Conservation (phyloP, 441 rosid genomes). For the Oxalis stricta region DNA sequence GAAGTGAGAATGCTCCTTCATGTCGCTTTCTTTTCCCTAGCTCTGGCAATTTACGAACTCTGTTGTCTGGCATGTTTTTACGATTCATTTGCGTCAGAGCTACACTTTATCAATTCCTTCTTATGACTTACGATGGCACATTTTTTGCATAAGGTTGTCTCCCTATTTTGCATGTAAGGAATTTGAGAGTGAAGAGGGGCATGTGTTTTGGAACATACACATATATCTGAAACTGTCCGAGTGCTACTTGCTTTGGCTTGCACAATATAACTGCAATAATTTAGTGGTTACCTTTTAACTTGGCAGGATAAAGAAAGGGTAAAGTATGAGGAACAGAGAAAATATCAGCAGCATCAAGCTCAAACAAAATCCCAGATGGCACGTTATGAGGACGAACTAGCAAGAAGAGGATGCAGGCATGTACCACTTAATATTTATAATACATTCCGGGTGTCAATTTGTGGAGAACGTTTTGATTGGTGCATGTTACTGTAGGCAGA, state of each 20-base stretch:
- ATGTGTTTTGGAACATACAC: no score
- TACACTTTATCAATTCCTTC: no score
- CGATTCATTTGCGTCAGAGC: no score
- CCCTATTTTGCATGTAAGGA: no score
- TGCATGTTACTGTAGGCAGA: slow-evolving; percentile 47
- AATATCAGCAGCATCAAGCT: slow-evolving; percentile 80
- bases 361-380: slow-evolving; percentile 95
- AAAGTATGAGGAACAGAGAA: slow-evolving; percentile 84
- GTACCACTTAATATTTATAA: slow-evolving; percentile 5
- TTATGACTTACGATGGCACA: no score
- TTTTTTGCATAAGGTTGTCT: no score
- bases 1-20: no score
- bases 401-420: slow-evolving; percentile 99
- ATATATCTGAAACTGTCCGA: no score
- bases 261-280: not conserved
- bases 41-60: no score
- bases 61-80: no score
- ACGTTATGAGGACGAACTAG: slow-evolving; percentile 82
- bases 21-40: no score
- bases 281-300: slow-evolving; percentile 1
- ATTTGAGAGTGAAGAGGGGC: no score
- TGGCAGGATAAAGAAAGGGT: slow-evolving; percentile 88
- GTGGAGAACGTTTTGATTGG: slow-evolving; percentile 6
- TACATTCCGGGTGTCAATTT: slow-evolving; percentile 3
- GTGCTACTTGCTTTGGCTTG: not conserved